Evolutionary conservation across 139 green algal species (phyloP).

Genomic region (Klebsormidium nitens): DNA sequence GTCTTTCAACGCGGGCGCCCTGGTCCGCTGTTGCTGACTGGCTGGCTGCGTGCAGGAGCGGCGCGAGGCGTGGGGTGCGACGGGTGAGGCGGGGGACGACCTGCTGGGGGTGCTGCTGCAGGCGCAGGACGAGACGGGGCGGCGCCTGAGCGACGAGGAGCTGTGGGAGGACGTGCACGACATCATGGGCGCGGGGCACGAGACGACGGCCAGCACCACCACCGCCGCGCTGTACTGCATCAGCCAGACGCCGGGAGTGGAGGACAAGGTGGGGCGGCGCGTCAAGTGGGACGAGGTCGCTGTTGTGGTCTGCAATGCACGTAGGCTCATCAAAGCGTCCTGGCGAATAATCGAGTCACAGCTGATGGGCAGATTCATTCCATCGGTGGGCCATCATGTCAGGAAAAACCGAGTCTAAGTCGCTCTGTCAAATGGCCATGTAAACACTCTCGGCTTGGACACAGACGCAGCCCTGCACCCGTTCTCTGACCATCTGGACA

Average conservation of each 20-base stretch:
- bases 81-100: slow-evolving; percentile 31
- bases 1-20: not conserved
- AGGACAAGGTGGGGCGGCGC: slow-evolving; percentile 40
- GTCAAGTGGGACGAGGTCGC: no score
- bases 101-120: slow-evolving; percentile 55
- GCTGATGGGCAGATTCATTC: no score
- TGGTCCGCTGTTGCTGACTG: not conserved
- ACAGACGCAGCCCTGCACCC: no score
- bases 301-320: no score
- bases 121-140: slow-evolving; percentile 46
- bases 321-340: no score
- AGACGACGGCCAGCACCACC: slow-evolving; percentile 63
- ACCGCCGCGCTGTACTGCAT: slow-evolving; percentile 57
- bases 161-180: slow-evolving; percentile 70
- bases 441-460: no score
- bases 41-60: slow-evolving; percentile 27
- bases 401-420: no score
- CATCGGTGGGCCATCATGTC: no score
- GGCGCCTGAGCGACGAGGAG: slow-evolving; percentile 57
- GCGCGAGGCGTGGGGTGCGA: slow-evolving; percentile 23
- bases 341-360: no score
- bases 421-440: no score
- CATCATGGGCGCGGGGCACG: slow-evolving; percentile 66
- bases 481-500: no score
- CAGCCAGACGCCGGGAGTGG: slow-evolving; percentile 48